Conservation (phyloP, 2,329 filamentous ascomycete genomes). For the Diatrype stigma region DNA sequence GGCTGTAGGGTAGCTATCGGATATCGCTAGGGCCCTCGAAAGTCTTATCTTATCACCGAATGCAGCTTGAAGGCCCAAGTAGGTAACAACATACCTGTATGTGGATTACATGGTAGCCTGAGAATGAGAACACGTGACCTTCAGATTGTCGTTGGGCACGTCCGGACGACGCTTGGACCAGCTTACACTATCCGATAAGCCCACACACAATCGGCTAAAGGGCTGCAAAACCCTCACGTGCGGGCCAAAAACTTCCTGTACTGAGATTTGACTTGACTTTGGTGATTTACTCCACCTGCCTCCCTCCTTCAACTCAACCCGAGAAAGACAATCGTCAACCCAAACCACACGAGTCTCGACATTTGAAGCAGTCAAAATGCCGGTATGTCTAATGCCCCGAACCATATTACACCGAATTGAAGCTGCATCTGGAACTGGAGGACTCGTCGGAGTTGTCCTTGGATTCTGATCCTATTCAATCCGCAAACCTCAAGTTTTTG, state of each 20-base stretch:
- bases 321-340: constrained; percentile 22
- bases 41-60: neutral
- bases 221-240: neutral
- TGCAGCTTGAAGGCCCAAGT: neutral
- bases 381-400: no score
- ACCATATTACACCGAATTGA: no score
- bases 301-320: constrained; percentile 9
- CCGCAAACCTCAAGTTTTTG: no score
- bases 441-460: no score
- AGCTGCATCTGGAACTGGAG: no score
- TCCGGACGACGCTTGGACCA: neutral
- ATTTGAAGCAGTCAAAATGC: constrained; percentile 38
- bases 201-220: neutral
- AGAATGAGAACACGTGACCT: neutral
- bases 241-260: neutral
- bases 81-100: no score
- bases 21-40: neutral
- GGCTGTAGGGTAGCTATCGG: no score
- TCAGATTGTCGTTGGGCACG: neutral
- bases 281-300: constrained; percentile 18
- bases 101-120: no score
- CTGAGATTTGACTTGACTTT: constrained; percentile 17
- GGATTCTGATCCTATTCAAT: no score
- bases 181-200: neutral
- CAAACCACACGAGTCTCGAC: constrained; percentile 27